phyloP scores from a whole-genome alignment of 257 asterid genomes.

The Capsicum chinense region DNA sequence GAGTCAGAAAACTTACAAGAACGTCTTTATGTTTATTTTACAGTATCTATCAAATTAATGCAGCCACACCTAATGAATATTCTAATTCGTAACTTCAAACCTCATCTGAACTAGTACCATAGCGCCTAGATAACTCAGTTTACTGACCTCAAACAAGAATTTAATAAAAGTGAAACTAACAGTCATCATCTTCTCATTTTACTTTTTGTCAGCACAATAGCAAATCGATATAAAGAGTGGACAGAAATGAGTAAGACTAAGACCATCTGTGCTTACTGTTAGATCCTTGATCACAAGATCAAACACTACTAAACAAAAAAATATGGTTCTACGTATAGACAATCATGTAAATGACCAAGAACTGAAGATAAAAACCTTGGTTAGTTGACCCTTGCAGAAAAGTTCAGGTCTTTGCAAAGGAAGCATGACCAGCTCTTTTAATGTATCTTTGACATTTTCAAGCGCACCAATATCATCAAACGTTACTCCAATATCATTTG shows the following conservation, averaged over 20 bases:
- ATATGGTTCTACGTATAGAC: not conserved
- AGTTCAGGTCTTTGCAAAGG: slow-evolving; percentile 92
- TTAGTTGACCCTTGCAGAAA: slow-evolving; percentile 85
- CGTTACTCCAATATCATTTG: slow-evolving; percentile 82
- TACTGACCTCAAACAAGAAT: not conserved
- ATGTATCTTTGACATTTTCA: slow-evolving; percentile 84
- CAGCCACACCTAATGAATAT: slow-evolving; percentile 3
- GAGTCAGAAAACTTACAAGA: not conserved
- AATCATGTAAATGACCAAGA: slow-evolving; percentile 16
- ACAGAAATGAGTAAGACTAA: not conserved
- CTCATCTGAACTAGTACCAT: slow-evolving; percentile 16
- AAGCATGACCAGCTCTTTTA: slow-evolving; percentile 94
- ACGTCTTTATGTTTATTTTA: not conserved
- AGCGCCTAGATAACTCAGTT: not conserved
- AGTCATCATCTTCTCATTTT: slow-evolving; percentile 12
- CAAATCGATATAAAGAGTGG: slow-evolving; percentile 11
- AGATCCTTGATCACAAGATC: not conserved
- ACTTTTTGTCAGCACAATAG: slow-evolving; percentile 3
- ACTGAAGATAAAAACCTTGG: slow-evolving; percentile 54
- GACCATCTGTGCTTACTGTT: slow-evolving; percentile 13
- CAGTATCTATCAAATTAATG: not conserved
- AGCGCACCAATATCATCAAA: slow-evolving; percentile 96
- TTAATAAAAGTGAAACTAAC: not conserved
- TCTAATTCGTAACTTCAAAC: not conserved
- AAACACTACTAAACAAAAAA: not conserved